phyloP scores from a whole-genome alignment of 768 basidiomycete species.

The Cubamyces sp. region DNA sequence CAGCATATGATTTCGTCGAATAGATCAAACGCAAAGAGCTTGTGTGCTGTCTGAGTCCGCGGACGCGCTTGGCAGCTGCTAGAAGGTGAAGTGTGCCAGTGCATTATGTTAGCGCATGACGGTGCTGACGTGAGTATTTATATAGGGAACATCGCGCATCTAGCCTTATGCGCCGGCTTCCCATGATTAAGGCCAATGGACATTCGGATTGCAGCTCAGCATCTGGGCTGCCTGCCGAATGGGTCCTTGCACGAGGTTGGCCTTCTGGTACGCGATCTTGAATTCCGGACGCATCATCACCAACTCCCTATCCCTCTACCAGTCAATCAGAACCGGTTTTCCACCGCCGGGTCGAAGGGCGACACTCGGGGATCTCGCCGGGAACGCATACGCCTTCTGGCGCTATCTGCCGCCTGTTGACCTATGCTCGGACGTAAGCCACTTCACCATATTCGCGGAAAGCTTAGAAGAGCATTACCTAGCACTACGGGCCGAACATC shows the following conservation, averaged over 20 bases:
- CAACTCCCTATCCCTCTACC: conserved; percentile 39
- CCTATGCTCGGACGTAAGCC: conserved; percentile 29
- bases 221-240: conserved; percentile 7
- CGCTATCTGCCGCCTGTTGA: conserved; percentile 34
- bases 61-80: too few species aligned
- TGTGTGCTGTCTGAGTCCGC: too few species aligned
- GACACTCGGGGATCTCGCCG: conserved; percentile 37
- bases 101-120: too few species aligned
- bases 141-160: too few species aligned
- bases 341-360: conserved; percentile 35
- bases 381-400: conserved; percentile 40
- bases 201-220: too few species aligned
- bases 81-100: too few species aligned
- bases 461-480: too few species aligned
- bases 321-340: conserved; percentile 49
- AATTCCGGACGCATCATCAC: conserved; percentile 48
- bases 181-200: too few species aligned
- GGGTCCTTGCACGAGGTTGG: conserved; percentile 32
- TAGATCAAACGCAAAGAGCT: too few species aligned
- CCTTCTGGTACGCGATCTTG: conserved; percentile 37
- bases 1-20: too few species aligned
- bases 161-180: too few species aligned
- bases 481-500: conserved; percentile 31
- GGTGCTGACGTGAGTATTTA: too few species aligned
- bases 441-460: conserved; percentile 41